A percentile compares a stretch with the other conserved stretches of the same genome.
These are phyloP conservation scores for Cadophora malorum DNA, from an alignment of 2,329 filamentous ascomycete genomes.

Conservation along the genomic window DNA sequence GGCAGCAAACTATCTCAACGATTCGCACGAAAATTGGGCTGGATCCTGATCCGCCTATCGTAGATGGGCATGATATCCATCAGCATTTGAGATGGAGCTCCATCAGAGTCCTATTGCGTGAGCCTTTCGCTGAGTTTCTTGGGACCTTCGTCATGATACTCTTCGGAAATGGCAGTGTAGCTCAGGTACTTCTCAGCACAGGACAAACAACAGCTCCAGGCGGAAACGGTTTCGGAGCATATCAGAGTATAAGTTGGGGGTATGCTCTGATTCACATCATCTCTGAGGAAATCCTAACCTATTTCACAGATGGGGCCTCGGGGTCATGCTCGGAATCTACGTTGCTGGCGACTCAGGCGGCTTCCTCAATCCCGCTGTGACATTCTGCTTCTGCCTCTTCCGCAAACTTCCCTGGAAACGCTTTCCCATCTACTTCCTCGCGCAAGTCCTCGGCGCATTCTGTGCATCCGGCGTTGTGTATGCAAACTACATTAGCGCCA, in stretches of 20 bases:
- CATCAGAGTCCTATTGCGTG: conserved; percentile 57
- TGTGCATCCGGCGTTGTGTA: conserved; percentile 65
- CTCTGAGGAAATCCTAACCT: no score
- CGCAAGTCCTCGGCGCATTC: conserved; percentile 73
- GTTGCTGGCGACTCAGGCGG: conserved; percentile 69
- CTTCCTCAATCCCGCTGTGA: conserved; percentile 75
- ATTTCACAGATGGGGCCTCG: conserved; percentile 54
- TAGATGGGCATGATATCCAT: conserved; percentile 37
- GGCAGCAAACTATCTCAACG: conserved; percentile 27
- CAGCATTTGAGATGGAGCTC: conserved; percentile 57
- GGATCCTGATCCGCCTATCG: conserved; percentile 34
- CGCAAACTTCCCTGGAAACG: conserved; percentile 73
- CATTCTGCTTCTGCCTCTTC: conserved; percentile 71
- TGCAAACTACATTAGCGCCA: conserved; percentile 68
- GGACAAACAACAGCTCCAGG: conserved; percentile 35
- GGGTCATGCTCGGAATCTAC: conserved; percentile 74
- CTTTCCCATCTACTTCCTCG: conserved; percentile 70
- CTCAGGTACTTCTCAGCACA: conserved; percentile 67
- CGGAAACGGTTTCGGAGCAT: conserved; percentile 37
- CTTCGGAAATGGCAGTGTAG: conserved; percentile 75
- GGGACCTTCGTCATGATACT: conserved; percentile 72
- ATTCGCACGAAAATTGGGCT: conserved; percentile 35
- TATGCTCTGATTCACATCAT: no score
- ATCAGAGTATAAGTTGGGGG: conserved; percentile 42
- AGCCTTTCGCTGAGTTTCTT: conserved; percentile 71